Evolutionary conservation across 805 yeast species (phyloP), one percentile per base, ranked within the genome.

Genomic region (Metschnikowia baotianmanensis): DNA sequence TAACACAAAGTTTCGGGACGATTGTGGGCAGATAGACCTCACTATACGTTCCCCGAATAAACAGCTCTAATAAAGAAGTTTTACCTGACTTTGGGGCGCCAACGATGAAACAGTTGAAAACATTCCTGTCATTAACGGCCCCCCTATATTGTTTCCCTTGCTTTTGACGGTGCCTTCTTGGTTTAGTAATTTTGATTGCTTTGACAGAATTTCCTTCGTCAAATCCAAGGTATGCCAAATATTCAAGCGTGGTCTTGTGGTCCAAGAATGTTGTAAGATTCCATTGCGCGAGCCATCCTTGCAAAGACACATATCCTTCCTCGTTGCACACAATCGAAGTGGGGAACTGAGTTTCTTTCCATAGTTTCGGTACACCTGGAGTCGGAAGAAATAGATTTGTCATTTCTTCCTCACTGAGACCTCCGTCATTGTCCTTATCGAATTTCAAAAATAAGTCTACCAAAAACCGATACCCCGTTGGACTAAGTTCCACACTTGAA

Each of bases 241-340:
- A 93, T 36, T 88, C 95, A 36, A 93, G 72, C 0, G 98, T 89
- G 1, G 88, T 83, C 51, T 76, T 80, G 57, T 85, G 80, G 53
- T 90, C 96, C 22, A 93, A 66, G 51, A 80, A 89, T 0, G 98
- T 91, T 0, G 96, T 88, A 86, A 93, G 85, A 52, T 91, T 83
- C 99, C 99, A 93, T 56, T 91, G 98, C 0, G 99, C 99, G 27
- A 93, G 65, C 99, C 99, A 93, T 3, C 99, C 99, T 65, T 95
- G 99, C 20, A 93, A 63, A 0, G 98, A 88, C 4, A 93, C 89
- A 57, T 80, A 77, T 0, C 96, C 97, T 47, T 81, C 82, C 49
- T 89, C 96, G 57, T 89, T 90, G 38, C 95, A 78, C 1, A 91
- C 96, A 9, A 95, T 86, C 1, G 95, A 79, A 19, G 75, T 69